Base-by-base conservation (phyloP, 2,329 filamentous ascomycete species). In the Fusarium phyllophilum region DNA sequence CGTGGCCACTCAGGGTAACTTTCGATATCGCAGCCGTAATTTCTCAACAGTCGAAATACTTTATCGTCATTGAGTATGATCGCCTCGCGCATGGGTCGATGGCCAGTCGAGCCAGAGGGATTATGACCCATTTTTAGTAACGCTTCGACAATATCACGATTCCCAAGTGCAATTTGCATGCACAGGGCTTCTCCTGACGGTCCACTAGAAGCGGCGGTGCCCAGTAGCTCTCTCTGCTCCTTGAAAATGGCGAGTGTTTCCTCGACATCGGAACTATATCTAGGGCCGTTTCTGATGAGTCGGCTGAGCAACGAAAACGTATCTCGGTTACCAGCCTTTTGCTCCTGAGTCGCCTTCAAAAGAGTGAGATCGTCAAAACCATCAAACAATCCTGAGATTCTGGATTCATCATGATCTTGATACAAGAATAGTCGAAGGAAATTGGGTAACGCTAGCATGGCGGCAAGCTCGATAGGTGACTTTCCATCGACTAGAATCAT, bases 171-270 rank as follows among this genome's bases (percentile, higher is more conserved):
- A 17, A 60, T 52, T 1, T 60, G 57, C 45, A 60, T 52, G 12
- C 57, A 60, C 34, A 60, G 13, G 1, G 26, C 26, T 33, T 60
- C 57, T 26, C 56, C 56, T 3, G 34, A 33, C 1, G 18, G 3
- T 22, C 15, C 31, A 11, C 12, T 8, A 0, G 38, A 14, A 15
- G 22, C 18, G 3, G 14, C 1, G 0, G 12, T 17, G 0, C n/a
- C 17, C 0, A 58, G 6, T 8, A 52, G 1, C 8, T 52, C 26
- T n/a, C 57, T 52, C 26, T 39, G 57, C 45, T 52, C 44, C 5
- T 52, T 60, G 17, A 60, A 60, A 39, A 60, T 52, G 7, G 57
- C 3, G 0, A 60, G 11, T 3, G 57, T 60, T 60, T 60, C 57
- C 7, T 52, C 57, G 9, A 52, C 24, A 11, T 60, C 57, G 1